These are phyloP conservation scores for Penicillium aurantiogriseum DNA, from an alignment of 2,329 filamentous ascomycete species.

Conservation along the genomic window DNA sequence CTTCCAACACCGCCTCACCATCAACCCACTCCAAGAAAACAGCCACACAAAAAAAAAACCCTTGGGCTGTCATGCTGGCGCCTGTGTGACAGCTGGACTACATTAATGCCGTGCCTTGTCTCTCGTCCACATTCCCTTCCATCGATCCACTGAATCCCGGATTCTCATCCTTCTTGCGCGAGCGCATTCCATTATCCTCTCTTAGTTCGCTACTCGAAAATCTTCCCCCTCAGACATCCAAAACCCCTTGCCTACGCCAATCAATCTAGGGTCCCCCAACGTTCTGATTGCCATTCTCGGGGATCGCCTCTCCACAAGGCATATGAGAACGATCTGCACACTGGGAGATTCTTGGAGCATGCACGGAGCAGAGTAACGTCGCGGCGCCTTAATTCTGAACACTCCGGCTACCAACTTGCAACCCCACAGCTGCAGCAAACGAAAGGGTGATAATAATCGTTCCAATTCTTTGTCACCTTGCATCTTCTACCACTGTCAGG, in stretches of 20 bases:
- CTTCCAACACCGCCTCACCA: constrained; percentile 1
- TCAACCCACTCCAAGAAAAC: neutral
- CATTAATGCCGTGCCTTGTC: constrained; percentile 38
- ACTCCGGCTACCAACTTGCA: constrained; percentile 27
- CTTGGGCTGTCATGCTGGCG: constrained; percentile 36
- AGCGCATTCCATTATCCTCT: constrained; percentile 34
- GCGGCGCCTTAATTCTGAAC: constrained; percentile 30
- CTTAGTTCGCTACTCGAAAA: constrained; percentile 3
- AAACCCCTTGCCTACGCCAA: constrained; percentile 21
- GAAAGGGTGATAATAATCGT: constrained; percentile 31
- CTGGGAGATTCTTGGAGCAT: constrained; percentile 43
- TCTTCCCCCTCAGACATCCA: constrained; percentile 1
- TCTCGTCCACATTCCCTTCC: constrained; percentile 37
- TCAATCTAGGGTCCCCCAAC: constrained; percentile 31
- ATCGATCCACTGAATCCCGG: constrained; percentile 35
- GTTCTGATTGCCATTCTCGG: constrained; percentile 29
- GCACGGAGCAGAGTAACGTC: constrained; percentile 43
- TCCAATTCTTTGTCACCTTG: constrained; percentile 37
- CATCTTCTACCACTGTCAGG: constrained; percentile 23
- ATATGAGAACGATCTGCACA: constrained; percentile 39
- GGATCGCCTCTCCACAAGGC: constrained; percentile 27
- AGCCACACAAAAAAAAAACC: constrained; percentile 6
- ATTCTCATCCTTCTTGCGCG: constrained; percentile 30
- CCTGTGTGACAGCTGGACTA: constrained; percentile 40
- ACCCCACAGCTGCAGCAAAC: constrained; percentile 31